Base-by-base conservation (phyloP, 169 alveolate species). In the Ophryocystis elektroscirrha region DNA sequence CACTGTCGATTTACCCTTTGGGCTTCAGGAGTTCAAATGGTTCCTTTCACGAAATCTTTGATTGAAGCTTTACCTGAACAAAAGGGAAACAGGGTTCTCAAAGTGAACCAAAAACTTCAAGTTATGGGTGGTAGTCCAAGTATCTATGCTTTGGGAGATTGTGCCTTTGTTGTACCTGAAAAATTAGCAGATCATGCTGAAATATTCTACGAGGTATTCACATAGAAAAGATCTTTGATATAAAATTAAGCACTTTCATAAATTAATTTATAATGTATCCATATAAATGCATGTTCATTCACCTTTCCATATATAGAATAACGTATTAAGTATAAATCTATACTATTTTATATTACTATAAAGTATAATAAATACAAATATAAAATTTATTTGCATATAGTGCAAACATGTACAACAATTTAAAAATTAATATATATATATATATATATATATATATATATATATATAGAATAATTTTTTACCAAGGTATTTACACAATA, bases 1-100 rank as follows among this genome's bases (percentile, higher is more conserved):
- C 70, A 53, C 16, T 58, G 57, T 36, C 73, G 74, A 26, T 59
- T 66, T 16, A 51, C 63, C 43, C 56, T 66, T 26, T 66, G 74
- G 74, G 74, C 74, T 0, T 49, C 65, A 38, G 74, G 74, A 22
- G 74, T 66, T 24, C 63, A 68, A 24, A 67, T 61, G n/a, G 54
- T 49, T 41, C 38, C 59, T 0, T 48, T 66, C 23, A 53, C 66
- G 46, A 37, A 39, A 32, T 46, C 49, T 38, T 36, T 66, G n/a
- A 37, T 65, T 16, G 55, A 42, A 12, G 61, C 24, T 12, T 37
- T 61, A 7, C 29, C 16, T 20, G 67, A 57, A 27, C 69, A 61
- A 18, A 16, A 50, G 6, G 38, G 30, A n/a, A 25, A 27, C 9
- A 20, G 38, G 38, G 63, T 53, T 27, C 48, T 61, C 26, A 16